Conservation (phyloP, 108 stramenopile genomes). For the Asterionellopsis glacialis region DNA sequence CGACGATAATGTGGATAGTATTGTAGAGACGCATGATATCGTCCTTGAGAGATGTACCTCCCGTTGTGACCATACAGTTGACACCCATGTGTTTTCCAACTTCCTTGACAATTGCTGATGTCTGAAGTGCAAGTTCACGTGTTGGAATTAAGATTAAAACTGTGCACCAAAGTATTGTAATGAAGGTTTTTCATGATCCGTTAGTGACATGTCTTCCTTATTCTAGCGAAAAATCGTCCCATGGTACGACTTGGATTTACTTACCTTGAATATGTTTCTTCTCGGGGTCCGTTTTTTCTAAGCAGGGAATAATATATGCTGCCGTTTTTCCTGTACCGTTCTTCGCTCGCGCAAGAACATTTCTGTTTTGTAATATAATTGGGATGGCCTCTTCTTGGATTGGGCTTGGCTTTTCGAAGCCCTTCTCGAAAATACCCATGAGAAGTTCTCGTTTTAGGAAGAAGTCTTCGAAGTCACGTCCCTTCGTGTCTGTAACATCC, state of each 20-base stretch:
- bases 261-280: conserved; percentile 79
- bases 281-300: conserved; percentile 94
- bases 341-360: conserved; percentile 96
- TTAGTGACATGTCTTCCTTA: not conserved
- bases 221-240: not conserved
- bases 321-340: conserved; percentile 99
- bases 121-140: conserved; percentile 97
- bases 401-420: conserved; percentile 97
- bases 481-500: conserved; percentile 95
- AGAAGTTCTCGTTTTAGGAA: conserved; percentile 93
- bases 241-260: not conserved
- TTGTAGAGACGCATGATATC: conserved; percentile 99
- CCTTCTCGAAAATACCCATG: conserved; percentile 99
- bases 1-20: conserved; percentile 92
- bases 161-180: conserved; percentile 1
- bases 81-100: conserved; percentile 98
- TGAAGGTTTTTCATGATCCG: not conserved
- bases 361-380: conserved; percentile 92
- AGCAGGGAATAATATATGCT: conserved; percentile 97
- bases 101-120: conserved; percentile 97
- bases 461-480: conserved; percentile 98
- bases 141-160: conserved; percentile 97
- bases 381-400: conserved; percentile 99
- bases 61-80: conserved; percentile 97
- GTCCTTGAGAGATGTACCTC: conserved; percentile 96